A percentile compares a stretch with the other conserved stretches of the same genome.
Conservation (phyloP, 345 rosid genomes). For the Eucalyptus microcorys region DNA sequence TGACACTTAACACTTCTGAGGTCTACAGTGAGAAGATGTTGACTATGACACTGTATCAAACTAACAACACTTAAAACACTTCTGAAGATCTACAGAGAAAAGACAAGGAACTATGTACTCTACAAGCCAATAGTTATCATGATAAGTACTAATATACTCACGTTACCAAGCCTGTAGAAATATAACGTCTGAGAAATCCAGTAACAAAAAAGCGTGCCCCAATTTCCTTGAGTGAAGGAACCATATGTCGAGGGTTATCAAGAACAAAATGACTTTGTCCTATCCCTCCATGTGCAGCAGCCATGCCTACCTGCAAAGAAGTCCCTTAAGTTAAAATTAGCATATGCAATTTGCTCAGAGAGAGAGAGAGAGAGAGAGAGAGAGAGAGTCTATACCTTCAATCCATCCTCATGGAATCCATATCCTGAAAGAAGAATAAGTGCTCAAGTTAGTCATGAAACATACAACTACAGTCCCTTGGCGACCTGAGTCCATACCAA, state of each 20-base stretch:
- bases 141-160: constrained; percentile 20
- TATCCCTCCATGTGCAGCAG: constrained; percentile 20
- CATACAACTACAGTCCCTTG: background rate
- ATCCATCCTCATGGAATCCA: constrained; percentile 91
- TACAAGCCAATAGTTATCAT: background rate
- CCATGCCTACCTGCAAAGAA: constrained; percentile 42
- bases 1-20: background rate
- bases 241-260: constrained; percentile 71
- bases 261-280: constrained; percentile 30
- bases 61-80: background rate
- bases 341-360: background rate
- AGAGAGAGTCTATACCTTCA: constrained; percentile 38
- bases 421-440: constrained; percentile 42
- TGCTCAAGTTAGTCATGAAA: background rate
- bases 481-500: background rate
- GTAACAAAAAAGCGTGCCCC: constrained; percentile 72
- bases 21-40: background rate
- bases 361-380: background rate
- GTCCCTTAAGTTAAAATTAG: background rate
- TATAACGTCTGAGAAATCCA: constrained; percentile 54
- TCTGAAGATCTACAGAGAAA: background rate
- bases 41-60: background rate
- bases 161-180: constrained; percentile 55
- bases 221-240: constrained; percentile 55
- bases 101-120: background rate